Evolutionary conservation across 495 filamentous ascomycete genomes (phyloP), one percentile per base, ranked within the genome.

Genomic region (Aspergillus coremiiformis): DNA sequence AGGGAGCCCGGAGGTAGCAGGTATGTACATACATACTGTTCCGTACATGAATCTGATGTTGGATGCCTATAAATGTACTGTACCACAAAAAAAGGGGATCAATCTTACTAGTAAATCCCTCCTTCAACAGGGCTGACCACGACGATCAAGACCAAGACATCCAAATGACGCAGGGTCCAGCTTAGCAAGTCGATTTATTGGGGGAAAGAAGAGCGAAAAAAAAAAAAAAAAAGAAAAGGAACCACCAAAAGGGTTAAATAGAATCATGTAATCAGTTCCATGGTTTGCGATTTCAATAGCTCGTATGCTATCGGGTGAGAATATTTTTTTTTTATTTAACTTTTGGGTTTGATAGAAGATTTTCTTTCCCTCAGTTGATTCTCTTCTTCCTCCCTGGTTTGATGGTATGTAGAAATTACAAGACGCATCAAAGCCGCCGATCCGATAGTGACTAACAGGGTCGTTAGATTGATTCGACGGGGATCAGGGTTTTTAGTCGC

Each of bases 381-480:
- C 1, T 21, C 6, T 41, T 9, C 17, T 39, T 9, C 0, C 9
- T 41, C 21, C 2, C 21, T 41, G 8, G 20, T n/a, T n/a, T n/a
- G n/a, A n/a, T n/a, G n/a, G n/a, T n/a, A n/a, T 41, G 32, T 14
- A 35, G 32, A 35, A 14, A 15, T 35, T 35, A 12, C 2, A 12
- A 35, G 32, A 30, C 27, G 32, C 32, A 35, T 53, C 44, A 44
- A 48, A 43, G 29, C 23, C 37, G 51, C 47, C 51, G 47, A 39
- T 48, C 45, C 12, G 42, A n/a, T n/a, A 22, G 23, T 8, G 20
- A 35, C 45, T 55, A 46, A 47, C 41, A 49, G 52, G 52, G 49
- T 54, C 52, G 35, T 54, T 54, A 55, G 53, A 51, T 55, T 45
- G n/a, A n/a, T n/a, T 29, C 24, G 53, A 35, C 32, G 32, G 32